Evolutionary conservation across 2,329 filamentous ascomycete species (phyloP).

Genomic region (Fusarium tricinctum): DNA sequence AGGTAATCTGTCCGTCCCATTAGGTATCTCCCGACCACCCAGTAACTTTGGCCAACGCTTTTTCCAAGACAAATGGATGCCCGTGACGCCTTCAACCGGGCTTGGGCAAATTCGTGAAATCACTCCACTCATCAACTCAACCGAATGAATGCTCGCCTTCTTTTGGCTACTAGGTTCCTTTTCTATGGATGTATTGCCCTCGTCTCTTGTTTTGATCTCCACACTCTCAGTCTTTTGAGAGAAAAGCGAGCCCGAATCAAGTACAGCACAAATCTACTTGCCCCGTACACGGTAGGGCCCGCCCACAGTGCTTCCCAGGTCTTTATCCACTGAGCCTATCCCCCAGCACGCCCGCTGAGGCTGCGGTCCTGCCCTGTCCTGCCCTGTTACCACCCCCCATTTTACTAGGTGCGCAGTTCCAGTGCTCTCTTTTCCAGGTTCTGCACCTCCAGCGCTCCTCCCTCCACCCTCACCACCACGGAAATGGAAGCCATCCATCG

Average conservation of each 20-base stretch:
- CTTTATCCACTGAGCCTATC: constrained; percentile 21
- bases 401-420: constrained; percentile 7
- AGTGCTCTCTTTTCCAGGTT: not conserved
- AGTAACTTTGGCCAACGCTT: constrained; percentile 40
- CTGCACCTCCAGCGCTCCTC: constrained; percentile 6
- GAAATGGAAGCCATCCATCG: constrained; percentile 28
- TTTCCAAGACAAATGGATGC: constrained; percentile 39
- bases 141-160: constrained; percentile 11
- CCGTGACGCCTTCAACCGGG: constrained; percentile 42
- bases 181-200: constrained; percentile 1
- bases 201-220: constrained; percentile 26
- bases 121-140: constrained; percentile 34
- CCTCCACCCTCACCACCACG: constrained; percentile 37
- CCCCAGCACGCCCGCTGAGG: constrained; percentile 19
- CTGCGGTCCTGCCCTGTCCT: constrained; percentile 8
- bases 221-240: constrained; percentile 11
- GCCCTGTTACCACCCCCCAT: constrained; percentile 15
- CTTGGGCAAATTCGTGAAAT: constrained; percentile 31
- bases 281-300: constrained; percentile 8
- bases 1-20: constrained; percentile 14
- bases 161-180: constrained; percentile 16
- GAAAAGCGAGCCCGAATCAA: constrained; percentile 27
- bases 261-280: not conserved
- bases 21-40: constrained; percentile 33
- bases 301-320: constrained; percentile 29